Evolutionary conservation across 768 basidiomycete species (phyloP), one percentile per base, ranked within the genome.

Genomic region (Panellus pusillus): DNA sequence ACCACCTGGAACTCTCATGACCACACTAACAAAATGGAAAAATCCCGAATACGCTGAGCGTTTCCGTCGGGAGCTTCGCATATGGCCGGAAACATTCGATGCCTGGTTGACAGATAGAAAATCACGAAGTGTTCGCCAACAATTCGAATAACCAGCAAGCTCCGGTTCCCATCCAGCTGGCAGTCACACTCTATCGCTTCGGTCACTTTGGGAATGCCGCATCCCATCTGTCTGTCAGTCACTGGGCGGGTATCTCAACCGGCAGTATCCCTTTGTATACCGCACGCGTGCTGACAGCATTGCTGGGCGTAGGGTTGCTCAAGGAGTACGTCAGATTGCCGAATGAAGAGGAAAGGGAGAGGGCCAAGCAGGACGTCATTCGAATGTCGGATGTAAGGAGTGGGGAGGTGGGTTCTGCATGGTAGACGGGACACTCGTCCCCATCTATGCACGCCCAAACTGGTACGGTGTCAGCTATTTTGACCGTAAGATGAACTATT

Each of bases 161-260:
- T 6, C 48, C 54, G 27, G 46, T 61, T 20, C 38, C 44, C 6
- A 28, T 19, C 8, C 63, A 64, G 44, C 50, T 64, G 32, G 63
- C 63, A 13, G 47, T 64, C 27, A 27, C 58, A 4, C 60, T 63
- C 4, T 63, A 61, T 31, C 63, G 59, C 3, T 48, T 63, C 35
- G 54, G 61, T 6, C 62, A 63, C 40, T 60, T 31, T 54, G 61
- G 61, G 4, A 62, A 63, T 50, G 48, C 50, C 5, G 61, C 62
- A 5, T 19, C 45, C 5, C 31, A 35, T 13, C n/a, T 59, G 3
- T 57, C 57, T 20, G 44, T 63, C 20, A 53, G 52, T 24, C 52
- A 62, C 5, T 62, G 56, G 55, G 54, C 61, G 12, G 58, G 63
- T 8, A 41, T 66, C 6, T 54, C 50, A 0, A 9, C 31, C 3